Evolutionary conservation across 768 basidiomycete genomes (phyloP), one percentile per base, ranked within the genome.

Genomic region (Collybia mongolica): DNA sequence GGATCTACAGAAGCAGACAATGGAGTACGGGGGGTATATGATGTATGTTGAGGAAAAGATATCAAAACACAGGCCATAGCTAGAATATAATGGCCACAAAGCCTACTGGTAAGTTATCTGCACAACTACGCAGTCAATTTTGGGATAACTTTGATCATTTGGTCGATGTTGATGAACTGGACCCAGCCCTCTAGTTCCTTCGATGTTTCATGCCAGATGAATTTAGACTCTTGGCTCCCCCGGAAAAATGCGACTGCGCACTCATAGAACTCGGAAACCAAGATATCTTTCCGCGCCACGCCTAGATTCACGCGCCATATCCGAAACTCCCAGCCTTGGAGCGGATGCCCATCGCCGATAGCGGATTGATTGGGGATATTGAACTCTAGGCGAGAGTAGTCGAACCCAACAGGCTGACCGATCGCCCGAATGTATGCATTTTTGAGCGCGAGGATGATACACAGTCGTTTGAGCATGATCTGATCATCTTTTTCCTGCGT

Each of bases 291-390:
- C 6, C 84, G 76, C 11, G 81, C 80, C 2, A 90, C 84, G 14
- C 86, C 88, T 14, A 92, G 76, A 47, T 81, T 80, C 12, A 86
- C 81, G 49, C 77, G 79, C 77, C 88, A 93, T 37, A 93, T 72
- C 6, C 91, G 80, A 67, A 93, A 92, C 64, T 93, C 91, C 91
- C 91, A 93, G 0, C 91, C 91, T 17, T 76, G 73, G 0, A 93
- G 72, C 1, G 81, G 78, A 39, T 81, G 77, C 4, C 82, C 81
- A 63, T 93, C 91, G 1, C 86, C 86, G 1, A 69, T 74, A 6
- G 84, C 87, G 2, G 67, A 74, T 54, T 80, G 71, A 32, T 77
- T 76, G 11, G 56, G 84, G 41, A 92, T 79, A 65, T 91, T 82
- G 73, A 91, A 90, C 56, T 92, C 88, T 54, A 93, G 81, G 2